Base-by-base conservation (phyloP, 2,329 filamentous ascomycete species). In the Thermochaetoides dissita region DNA sequence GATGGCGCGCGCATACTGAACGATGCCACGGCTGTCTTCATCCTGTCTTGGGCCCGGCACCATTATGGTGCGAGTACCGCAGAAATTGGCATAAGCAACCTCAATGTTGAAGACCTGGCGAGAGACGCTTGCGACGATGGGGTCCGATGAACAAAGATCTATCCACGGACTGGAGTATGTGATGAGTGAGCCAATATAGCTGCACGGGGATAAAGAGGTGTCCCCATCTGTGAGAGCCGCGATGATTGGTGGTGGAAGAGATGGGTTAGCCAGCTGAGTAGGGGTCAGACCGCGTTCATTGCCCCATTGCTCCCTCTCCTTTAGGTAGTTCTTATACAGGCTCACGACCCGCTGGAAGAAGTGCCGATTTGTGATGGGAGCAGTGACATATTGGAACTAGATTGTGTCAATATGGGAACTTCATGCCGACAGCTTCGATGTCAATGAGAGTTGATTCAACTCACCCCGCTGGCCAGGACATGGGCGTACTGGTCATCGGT, bases 21-120 rank as follows among this genome's bases (percentile, higher is more conserved):
- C 55, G 69, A 73, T 57, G n/a, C 71, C 69, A 56, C 67, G 63
- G 51, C 67, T 63, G 38, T 63, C 66, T 10, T 64, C 60, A 46
- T 67, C 58, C 42, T 68, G 69, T 49, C 74, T 73, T 3, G 91
- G 91, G 0, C 87, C 87, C 2, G 81, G 79, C 30, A 98, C 69
- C 39, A 96, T 67, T 45, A 96, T 71, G 60, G 83, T 93, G 43
- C 79, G 78, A 38, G 91, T 74, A 32, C 93, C 93, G 56, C 87
- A 95, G 63, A 96, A 98, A 48, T 86, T 88, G 49, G 93, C 91
- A 63, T 95, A 98, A 38, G 86, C 84, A 38, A 96, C 74, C 59
- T 98, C 91, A 34, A 94, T 71, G 57, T 87, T 87, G 49, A 98
- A 68, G 6, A 94, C 83, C 63, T 95, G 89, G 36, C 84, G 78